Conservation (phyloP, 192 early-diverging fungal species). For the Rhizophagus clarus region DNA sequence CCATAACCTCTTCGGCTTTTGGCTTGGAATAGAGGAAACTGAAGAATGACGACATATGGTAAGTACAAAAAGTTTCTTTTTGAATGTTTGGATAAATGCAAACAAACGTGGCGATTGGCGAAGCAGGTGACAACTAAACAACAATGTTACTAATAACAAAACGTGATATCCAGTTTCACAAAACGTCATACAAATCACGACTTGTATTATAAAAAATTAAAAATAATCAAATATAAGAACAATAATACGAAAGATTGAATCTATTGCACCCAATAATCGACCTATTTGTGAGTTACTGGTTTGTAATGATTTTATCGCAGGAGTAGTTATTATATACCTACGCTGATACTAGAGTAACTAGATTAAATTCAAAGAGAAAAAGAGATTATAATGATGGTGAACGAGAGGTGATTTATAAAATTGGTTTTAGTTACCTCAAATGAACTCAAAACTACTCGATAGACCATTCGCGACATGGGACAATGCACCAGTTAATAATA, state of each 20-base stretch:
- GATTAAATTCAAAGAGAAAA: constrained; percentile 28
- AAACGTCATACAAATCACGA: no score
- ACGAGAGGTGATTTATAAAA: not conserved
- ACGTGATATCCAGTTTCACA: no score
- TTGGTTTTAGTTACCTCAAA: not conserved
- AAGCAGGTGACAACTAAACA: no score
- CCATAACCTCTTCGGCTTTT: constrained; percentile 10
- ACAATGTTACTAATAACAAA: no score
- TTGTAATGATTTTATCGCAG: constrained; percentile 45
- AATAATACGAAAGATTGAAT: constrained; percentile 48
- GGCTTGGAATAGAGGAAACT: not conserved
- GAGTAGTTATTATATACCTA: constrained; percentile 42
- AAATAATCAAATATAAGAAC: constrained; percentile 47
- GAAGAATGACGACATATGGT: not conserved
- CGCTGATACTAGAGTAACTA: constrained; percentile 36
- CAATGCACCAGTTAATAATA: constrained; percentile 37
- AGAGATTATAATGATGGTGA: not conserved
- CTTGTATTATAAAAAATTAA: no score
- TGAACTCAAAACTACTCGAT: constrained; percentile 29
- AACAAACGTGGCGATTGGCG: no score
- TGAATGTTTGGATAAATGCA: no score
- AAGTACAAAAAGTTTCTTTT: not conserved
- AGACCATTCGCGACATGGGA: constrained; percentile 40
- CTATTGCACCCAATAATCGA: constrained; percentile 51
- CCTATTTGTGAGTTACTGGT: constrained; percentile 52